Evolutionary conservation across 2,329 filamentous ascomycete genomes (phyloP).

Genomic region (Tolypocladium endophyticum): DNA sequence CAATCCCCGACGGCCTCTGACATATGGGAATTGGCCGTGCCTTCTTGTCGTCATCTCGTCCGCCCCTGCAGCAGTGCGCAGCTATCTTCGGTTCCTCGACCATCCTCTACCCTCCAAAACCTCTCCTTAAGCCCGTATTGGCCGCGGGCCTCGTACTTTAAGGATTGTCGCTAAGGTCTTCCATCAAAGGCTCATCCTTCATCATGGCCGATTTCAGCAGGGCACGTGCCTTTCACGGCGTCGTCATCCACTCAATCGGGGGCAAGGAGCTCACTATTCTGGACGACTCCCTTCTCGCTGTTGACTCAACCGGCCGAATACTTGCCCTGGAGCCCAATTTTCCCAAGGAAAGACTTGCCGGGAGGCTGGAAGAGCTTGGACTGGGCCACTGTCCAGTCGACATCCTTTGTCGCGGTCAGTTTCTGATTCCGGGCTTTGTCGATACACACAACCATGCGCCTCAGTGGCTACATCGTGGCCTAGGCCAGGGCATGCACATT

Average conservation of each 20-base stretch:
- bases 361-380: conserved; percentile 5
- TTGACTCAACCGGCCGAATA: conserved; percentile 14
- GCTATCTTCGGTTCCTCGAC: not conserved
- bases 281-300: conserved; percentile 23
- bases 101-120: not conserved
- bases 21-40: not conserved
- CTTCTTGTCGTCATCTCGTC: not conserved
- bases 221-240: conserved; percentile 24
- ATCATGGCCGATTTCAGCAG: not conserved
- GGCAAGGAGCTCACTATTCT: conserved; percentile 24
- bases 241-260: conserved; percentile 27
- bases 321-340: conserved; percentile 10
- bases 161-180: too few species aligned
- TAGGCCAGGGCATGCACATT: conserved; percentile 40
- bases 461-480: conserved; percentile 37
- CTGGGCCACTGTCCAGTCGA: conserved; percentile 1
- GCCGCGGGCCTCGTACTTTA: not conserved
- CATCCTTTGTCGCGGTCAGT: conserved; percentile 29
- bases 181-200: not conserved
- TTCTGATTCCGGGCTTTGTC: conserved; percentile 50
- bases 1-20: not conserved
- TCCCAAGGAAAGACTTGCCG: conserved; percentile 5
- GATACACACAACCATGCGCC: conserved; percentile 63
- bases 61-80: not conserved
- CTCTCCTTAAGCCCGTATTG: not conserved